Percentiles rank a stretch among this genome's conserved stretches.
phyloP scores from a whole-genome alignment of 2,329 filamentous ascomycete genomes.

The Cordyceps militaris region DNA sequence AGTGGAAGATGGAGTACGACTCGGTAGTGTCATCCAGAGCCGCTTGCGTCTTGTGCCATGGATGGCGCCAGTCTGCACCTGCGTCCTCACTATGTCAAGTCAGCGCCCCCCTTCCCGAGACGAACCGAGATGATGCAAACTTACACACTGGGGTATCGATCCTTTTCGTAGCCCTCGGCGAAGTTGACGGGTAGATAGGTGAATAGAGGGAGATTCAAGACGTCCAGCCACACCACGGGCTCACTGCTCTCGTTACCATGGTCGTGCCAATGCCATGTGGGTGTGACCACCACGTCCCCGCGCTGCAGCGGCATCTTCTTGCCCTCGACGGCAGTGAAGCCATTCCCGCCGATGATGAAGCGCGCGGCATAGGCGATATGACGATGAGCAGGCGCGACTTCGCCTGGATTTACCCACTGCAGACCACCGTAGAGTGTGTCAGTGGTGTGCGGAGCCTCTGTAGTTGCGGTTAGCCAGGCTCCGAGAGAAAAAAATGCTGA shows the following conservation, averaged over 20 bases:
- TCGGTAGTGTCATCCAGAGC: constrained; percentile 27
- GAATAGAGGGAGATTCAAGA: constrained; percentile 46
- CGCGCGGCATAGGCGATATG: constrained; percentile 50
- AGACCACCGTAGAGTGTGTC: constrained; percentile 52
- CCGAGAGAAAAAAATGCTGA: too few relatives aligned
- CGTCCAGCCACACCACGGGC: constrained; percentile 53
- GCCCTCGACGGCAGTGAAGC: constrained; percentile 52
- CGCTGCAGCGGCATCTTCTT: constrained; percentile 42
- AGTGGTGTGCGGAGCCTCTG: constrained; percentile 47
- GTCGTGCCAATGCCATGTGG: constrained; percentile 53
- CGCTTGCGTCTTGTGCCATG: constrained; percentile 36
- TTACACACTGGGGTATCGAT: constrained; percentile 41
- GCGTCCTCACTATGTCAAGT: not conserved
- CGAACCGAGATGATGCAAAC: constrained; percentile 7
- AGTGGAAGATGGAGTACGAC: constrained; percentile 29
- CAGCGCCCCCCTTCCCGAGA: not conserved
- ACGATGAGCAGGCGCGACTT: constrained; percentile 47
- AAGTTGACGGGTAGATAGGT: constrained; percentile 46
- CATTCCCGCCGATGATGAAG: constrained; percentile 51
- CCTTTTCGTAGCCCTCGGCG: constrained; percentile 41
- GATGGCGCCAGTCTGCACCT: constrained; percentile 31
- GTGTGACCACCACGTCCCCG: constrained; percentile 51
- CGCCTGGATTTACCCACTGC: constrained; percentile 49
- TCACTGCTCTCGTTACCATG: constrained; percentile 49
- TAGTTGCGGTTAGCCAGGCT: constrained; percentile 16